phyloP scores from a whole-genome alignment of 2,329 filamentous ascomycete genomes.

The Didymosphaeria variabile region DNA sequence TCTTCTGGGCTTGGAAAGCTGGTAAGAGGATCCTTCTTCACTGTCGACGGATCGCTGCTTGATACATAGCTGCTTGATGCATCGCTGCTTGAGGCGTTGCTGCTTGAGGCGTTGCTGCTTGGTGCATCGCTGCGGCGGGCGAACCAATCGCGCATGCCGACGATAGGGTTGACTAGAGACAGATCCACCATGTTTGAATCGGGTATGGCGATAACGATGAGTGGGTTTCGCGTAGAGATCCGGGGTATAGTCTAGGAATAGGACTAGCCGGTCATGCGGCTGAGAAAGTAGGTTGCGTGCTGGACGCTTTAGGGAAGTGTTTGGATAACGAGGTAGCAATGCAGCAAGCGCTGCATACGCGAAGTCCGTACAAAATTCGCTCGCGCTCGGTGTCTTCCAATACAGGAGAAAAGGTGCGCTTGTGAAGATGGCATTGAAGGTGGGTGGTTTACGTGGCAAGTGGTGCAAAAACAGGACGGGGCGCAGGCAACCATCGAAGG shows the following conservation, averaged over 20 bases:
- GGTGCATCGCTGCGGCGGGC: background rate
- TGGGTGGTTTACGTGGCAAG: background rate
- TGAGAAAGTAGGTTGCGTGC: background rate
- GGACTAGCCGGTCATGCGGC: background rate
- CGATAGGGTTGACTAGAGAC: background rate
- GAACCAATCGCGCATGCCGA: background rate
- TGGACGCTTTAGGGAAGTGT: constrained; percentile 3
- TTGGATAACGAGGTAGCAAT: background rate
- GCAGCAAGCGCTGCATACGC: background rate
- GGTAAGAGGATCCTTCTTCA: constrained; percentile 1
- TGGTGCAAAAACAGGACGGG: background rate
- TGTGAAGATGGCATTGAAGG: background rate
- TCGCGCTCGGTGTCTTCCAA: background rate
- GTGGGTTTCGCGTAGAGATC: background rate
- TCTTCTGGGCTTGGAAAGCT: background rate
- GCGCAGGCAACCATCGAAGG: background rate
- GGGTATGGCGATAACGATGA: background rate
- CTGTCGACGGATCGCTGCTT: background rate
- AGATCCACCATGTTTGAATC: background rate
- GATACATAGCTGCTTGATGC: too few species aligned
- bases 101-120: too few species aligned
- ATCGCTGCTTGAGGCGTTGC: too few species aligned
- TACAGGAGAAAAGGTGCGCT: background rate
- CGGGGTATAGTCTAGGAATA: background rate
- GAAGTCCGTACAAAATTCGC: background rate